Conservation (phyloP, 148 eudicot species). For the Fallopia convolvulus region DNA sequence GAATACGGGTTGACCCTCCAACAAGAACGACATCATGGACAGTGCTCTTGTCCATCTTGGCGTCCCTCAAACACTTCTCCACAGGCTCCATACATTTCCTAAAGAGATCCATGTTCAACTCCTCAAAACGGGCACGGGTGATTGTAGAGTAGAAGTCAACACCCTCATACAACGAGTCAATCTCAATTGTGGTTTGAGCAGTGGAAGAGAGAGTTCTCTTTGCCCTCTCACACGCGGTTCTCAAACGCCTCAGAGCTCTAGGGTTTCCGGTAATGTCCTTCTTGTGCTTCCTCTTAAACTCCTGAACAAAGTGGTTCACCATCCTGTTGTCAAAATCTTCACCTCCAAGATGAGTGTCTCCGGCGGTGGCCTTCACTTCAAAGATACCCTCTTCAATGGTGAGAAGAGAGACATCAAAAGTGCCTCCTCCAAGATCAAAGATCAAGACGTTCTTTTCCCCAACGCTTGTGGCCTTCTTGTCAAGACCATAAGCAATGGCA, state of each 20-base stretch:
- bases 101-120: conserved; percentile 10
- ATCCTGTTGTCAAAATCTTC: conserved; percentile 14
- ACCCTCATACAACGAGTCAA: conserved; percentile 9
- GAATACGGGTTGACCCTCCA: conserved; percentile 14
- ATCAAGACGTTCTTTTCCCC: conserved; percentile 12
- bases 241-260: conserved; percentile 12
- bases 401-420: conserved; percentile 13
- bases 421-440: conserved; percentile 8
- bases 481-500: conserved; percentile 13
- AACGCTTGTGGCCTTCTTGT: conserved; percentile 14
- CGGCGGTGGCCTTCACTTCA: conserved; percentile 11
- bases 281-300: conserved; percentile 16
- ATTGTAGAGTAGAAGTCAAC: conserved; percentile 15
- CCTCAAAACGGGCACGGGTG: conserved; percentile 11
- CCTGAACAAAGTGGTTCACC: conserved; percentile 14
- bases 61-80: conserved; percentile 17
- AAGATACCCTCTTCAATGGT: conserved; percentile 16
- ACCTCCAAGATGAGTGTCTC: conserved; percentile 12
- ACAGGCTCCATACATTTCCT: conserved; percentile 17
- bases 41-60: conserved; percentile 15
- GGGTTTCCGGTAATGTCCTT: conserved; percentile 14
- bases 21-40: conserved; percentile 16
- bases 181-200: conserved; percentile 9
- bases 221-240: conserved; percentile 12
- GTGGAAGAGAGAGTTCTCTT: conserved; percentile 11